A percentile compares a stretch with the other conserved stretches of the same genome.
phyloP scores from a whole-genome alignment of 2,329 filamentous ascomycete genomes.

The Pleoardoris graminearum region DNA sequence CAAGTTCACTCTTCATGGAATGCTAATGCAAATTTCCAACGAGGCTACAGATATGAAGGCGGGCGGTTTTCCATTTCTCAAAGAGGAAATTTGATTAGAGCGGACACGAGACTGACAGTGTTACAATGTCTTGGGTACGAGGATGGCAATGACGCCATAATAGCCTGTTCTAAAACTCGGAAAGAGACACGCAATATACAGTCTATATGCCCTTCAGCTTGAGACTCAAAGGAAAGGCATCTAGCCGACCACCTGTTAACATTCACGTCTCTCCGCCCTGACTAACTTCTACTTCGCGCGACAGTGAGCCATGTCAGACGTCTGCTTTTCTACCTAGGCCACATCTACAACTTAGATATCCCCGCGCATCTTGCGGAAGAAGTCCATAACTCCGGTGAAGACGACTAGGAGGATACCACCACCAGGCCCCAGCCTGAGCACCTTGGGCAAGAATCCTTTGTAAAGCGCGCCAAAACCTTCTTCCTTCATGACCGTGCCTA shows the following conservation, averaged over 20 bases:
- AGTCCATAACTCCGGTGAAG: conserved; percentile 88
- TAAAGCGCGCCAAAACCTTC: conserved; percentile 92
- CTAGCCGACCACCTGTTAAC: not conserved
- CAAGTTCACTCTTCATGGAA: no score
- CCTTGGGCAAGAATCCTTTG: conserved; percentile 98
- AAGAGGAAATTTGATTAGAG: no score
- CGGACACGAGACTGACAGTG: no score
- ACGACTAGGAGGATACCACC: conserved; percentile 79
- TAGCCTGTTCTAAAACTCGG: conserved; percentile 11
- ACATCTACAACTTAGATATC: conserved; percentile 21
- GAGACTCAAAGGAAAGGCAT: conserved; percentile 2
- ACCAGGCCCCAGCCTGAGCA: conserved; percentile 73
- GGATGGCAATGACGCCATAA: conserved; percentile 11
- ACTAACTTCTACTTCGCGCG: not conserved
- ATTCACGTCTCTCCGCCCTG: not conserved
- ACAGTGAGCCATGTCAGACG: not conserved
- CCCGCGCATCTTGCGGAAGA: conserved; percentile 74
- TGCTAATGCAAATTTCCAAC: no score
- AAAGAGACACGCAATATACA: conserved; percentile 10
- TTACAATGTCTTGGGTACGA: no score
- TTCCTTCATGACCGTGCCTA: conserved; percentile 86
- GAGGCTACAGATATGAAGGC: no score
- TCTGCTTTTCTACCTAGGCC: not conserved
- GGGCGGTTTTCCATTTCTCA: no score
- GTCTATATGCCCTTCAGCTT: conserved; percentile 12